These are phyloP conservation scores for Pseudocercospora cruenta DNA, from an alignment of 2,329 filamentous ascomycete species.

Conservation along the genomic window DNA sequence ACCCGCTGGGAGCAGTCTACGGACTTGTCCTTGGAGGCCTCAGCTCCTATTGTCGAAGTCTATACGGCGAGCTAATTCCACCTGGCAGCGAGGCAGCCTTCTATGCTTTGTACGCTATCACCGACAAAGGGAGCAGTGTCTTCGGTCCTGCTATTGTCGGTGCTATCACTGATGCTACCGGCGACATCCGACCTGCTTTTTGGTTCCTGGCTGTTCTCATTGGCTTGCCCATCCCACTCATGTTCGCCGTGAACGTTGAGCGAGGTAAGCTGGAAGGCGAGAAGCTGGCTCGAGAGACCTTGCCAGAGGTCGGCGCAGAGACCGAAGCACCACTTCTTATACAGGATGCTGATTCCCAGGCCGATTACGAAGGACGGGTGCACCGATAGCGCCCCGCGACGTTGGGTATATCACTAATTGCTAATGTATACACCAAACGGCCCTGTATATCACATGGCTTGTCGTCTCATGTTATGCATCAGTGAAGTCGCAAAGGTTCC, in stretches of 20 bases:
- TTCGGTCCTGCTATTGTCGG: slow-evolving; percentile 95
- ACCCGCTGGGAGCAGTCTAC: slow-evolving; percentile 85
- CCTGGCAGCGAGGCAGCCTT: slow-evolving; percentile 94
- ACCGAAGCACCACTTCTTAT: slow-evolving; percentile 2
- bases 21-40: slow-evolving; percentile 93
- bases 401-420: not conserved
- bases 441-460: too few relatives aligned
- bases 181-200: slow-evolving; percentile 68
- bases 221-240: slow-evolving; percentile 78
- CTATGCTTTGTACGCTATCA: slow-evolving; percentile 95
- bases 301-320: slow-evolving; percentile 1
- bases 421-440: too few relatives aligned
- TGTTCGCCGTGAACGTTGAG: slow-evolving; percentile 84
- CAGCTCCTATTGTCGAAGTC: slow-evolving; percentile 85
- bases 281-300: slow-evolving; percentile 43
- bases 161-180: slow-evolving; percentile 76
- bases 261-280: slow-evolving; percentile 49
- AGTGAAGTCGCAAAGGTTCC: too few relatives aligned
- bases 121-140: slow-evolving; percentile 91
- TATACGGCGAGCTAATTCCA: slow-evolving; percentile 92
- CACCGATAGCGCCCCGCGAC: not conserved
- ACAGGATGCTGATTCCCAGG: not conserved
- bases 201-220: slow-evolving; percentile 89
- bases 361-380: slow-evolving; percentile 13
- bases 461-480: too few relatives aligned